Evolutionary conservation across 257 asterid genomes (phyloP), one percentile per base, ranked within the genome.

Genomic region (Solanum habrochaites): DNA sequence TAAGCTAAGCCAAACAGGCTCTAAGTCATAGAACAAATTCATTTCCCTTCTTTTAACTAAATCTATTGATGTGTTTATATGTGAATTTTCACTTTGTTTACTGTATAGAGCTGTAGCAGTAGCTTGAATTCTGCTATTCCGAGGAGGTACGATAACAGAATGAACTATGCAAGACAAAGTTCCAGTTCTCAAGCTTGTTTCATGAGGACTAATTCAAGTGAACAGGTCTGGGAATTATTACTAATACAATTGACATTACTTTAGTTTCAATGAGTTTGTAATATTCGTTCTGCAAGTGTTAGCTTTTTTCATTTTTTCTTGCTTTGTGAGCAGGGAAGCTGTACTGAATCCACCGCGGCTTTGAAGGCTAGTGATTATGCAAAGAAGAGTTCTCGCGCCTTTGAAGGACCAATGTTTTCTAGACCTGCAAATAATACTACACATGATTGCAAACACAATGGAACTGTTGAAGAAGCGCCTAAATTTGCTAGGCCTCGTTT

Each of bases 121-220:
- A 90, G 87, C 84, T 82, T 92, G 89, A 91, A 89, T 86, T 83
- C 93, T 64, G 93, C 88, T 40, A 87, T 89, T 83, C 89, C 90
- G 87, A 93, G 98, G 87, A 93, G 98, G 88, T 45, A 91, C 32
- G 98, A 96, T 91, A 94, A 92, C 92, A 92, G 90, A 90, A 88
- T 88, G 90, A 32, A 89, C 88, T 96, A 94, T 89, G 93, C 98
- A 71, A 93, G 98, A 35, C 98, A 94, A 90, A 91, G 92, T n/a
- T 91, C 98, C 9, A 83, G 39, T 83, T 88, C 94, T 69, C 98
- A 93, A 90, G 95, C 88, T 82, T 90, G 40, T 91, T 90, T 91
- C 94, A 94, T 94, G 98, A 94, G 96, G 89, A 98, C 81, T 83
- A 91, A 91, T 62, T 88, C 97, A 86, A 71, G 15, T 45, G 90